phyloP scores from a whole-genome alignment of 2,329 filamentous ascomycete genomes.

The Exophiala alcalophila region DNA sequence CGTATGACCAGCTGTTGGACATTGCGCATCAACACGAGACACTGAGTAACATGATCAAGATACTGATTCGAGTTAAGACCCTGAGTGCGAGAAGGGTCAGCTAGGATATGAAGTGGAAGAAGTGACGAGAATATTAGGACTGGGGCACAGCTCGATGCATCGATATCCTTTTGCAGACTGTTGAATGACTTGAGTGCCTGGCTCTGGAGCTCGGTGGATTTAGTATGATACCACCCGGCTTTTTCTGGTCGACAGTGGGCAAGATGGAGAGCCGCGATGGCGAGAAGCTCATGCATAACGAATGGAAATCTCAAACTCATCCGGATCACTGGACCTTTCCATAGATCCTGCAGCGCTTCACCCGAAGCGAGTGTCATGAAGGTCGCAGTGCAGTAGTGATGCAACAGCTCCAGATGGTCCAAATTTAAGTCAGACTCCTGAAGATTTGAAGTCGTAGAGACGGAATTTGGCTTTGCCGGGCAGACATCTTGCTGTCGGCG shows the following conservation, averaged over 20 bases:
- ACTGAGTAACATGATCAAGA: constrained; percentile 18
- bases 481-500: not conserved
- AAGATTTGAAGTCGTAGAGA: not conserved
- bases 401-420: constrained; percentile 33
- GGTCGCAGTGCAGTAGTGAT: constrained; percentile 29
- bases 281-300: constrained; percentile 30
- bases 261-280: constrained; percentile 31
- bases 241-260: constrained; percentile 13
- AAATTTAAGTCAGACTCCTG: constrained; percentile 31
- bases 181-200: constrained; percentile 17
- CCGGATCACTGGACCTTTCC: constrained; percentile 2
- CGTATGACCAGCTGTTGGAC: constrained; percentile 13
- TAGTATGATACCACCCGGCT: constrained; percentile 9
- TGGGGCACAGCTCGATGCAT: constrained; percentile 17
- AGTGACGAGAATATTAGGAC: constrained; percentile 19
- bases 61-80: constrained; percentile 12
- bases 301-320: constrained; percentile 19
- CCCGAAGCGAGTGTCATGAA: constrained; percentile 31
- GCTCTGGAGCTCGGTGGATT: constrained; percentile 19
- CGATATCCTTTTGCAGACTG: constrained; percentile 6
- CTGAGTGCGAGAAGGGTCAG: constrained; percentile 7
- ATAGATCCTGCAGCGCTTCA: not conserved
- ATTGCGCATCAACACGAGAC: constrained; percentile 16
- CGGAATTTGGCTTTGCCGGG: not conserved
- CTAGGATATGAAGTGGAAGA: constrained; percentile 17